Evolutionary conservation across 1,284 basidiomycete species (phyloP), one percentile per base, ranked within the genome.

Genomic region (Kwoniella shivajii): DNA sequence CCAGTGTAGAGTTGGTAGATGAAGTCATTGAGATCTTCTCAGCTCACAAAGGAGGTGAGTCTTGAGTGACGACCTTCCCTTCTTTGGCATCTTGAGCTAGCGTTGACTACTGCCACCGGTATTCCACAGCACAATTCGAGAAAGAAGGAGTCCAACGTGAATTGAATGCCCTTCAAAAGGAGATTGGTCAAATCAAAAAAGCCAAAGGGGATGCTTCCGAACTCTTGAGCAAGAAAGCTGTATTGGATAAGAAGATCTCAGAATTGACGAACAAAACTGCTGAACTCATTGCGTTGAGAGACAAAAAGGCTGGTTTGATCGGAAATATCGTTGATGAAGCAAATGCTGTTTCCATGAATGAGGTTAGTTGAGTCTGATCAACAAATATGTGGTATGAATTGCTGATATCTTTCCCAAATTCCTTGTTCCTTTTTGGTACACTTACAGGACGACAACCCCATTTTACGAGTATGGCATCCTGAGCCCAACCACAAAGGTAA

Each of bases 141-240:
- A 82, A 86, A 38, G 90, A 90, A 71, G 82, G 81, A 27, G 78
- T 89, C 46, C 85, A 87, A 72, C 91, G 93, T 74, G 84, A 92
- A 67, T 85, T 91, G 56, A 98, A 98, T 72, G 85, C 85, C 11
- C 82, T 93, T 9, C 93, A 98, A 80, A 97, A 97, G 77, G 86
- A 95, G 77, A 97, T 99, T 73, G 88, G 86, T 4, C 83, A 85
- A 3, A 96, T 94, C 84, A 96, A 92, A 79, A 97, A 95, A 85
- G 89, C 88, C 27, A 98, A 98, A 80, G 86, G 97, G 77, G 82
- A 86, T 60, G 92, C 94, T 18, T 88, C 92, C 60, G 91, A 90
- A 63, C 81, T 96, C 14, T 78, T 96, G 46, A 86, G 84, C 62
- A 91, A 97, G 74, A 92, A 97, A 76, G 78, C 79, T 0, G 75